phyloP scores from a whole-genome alignment of 495 filamentous ascomycete genomes.

The Aspergillus bertholletiae region DNA sequence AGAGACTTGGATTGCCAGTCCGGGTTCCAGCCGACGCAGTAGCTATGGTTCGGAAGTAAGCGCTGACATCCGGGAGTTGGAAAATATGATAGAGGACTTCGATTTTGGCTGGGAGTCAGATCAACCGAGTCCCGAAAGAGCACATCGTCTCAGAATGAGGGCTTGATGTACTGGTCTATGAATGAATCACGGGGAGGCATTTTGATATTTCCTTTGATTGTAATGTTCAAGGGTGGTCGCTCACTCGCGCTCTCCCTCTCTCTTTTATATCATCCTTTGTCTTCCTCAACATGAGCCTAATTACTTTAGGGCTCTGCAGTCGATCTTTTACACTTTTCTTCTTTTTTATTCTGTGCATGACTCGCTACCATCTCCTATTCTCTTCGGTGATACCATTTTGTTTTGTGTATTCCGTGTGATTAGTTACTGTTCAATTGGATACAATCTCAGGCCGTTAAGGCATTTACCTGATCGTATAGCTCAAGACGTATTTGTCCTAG shows the following conservation, averaged over 20 bases:
- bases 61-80: slow-evolving; percentile 26
- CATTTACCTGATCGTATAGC: background rate
- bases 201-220: background rate
- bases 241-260: background rate
- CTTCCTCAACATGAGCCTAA: background rate
- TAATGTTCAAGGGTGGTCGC: background rate
- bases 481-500: too few relatives aligned
- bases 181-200: background rate
- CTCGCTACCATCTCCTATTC: background rate
- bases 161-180: background rate
- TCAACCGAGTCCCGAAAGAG: slow-evolving; percentile 20
- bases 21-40: slow-evolving; percentile 10
- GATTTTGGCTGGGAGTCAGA: slow-evolving; percentile 38
- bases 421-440: background rate
- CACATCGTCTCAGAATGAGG: background rate
- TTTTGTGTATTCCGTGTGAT: background rate
- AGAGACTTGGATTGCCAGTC: slow-evolving; percentile 32
- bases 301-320: background rate
- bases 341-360: slow-evolving; percentile 3
- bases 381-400: slow-evolving; percentile 31
- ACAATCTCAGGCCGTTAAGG: background rate
- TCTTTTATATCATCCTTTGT: background rate
- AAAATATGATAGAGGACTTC: slow-evolving; percentile 38
- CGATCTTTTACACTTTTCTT: slow-evolving; percentile 7
- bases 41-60: slow-evolving; percentile 19